Conservation (phyloP, 2,329 filamentous ascomycete genomes). For the Neobulgaria alba region DNA sequence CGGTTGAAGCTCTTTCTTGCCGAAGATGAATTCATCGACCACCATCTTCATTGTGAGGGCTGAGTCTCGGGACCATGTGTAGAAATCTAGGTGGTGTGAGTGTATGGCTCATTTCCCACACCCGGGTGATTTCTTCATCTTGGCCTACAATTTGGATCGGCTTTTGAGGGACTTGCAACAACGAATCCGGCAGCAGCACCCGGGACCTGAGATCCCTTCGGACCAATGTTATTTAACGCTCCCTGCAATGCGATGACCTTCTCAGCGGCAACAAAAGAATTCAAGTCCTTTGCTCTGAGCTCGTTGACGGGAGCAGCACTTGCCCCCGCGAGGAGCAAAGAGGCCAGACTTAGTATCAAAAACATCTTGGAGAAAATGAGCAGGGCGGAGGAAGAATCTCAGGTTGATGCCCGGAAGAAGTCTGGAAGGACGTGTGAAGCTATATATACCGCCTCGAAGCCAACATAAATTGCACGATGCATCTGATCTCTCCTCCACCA, state of each 20-base stretch:
- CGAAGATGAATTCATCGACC: slow-evolving; percentile 55
- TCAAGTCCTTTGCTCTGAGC: slow-evolving; percentile 15
- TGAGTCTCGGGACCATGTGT: slow-evolving; percentile 69
- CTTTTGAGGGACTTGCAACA: slow-evolving; percentile 46
- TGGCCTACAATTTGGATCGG: slow-evolving; percentile 45
- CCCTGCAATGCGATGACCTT: slow-evolving; percentile 40
- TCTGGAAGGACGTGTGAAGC: too few species aligned
- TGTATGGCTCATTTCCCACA: too few species aligned
- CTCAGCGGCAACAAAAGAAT: slow-evolving; percentile 36
- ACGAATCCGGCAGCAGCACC: slow-evolving; percentile 43
- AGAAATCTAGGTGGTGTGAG: slow-evolving; percentile 49
- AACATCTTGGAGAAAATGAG: too few species aligned
- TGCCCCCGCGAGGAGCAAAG: neutral
- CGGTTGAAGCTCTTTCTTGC: slow-evolving; percentile 36
- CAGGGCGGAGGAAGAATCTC: too few species aligned
- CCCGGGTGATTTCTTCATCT: too few species aligned
- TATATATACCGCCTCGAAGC: too few species aligned
- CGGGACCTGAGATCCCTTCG: slow-evolving; percentile 37
- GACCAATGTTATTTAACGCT: slow-evolving; percentile 46
- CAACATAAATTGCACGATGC: too few species aligned
- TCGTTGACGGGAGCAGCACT: slow-evolving; percentile 8
- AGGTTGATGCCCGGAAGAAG: too few species aligned
- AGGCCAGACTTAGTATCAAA: neutral
- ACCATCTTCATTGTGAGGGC: slow-evolving; percentile 64
- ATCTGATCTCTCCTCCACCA: too few species aligned